Conservation (phyloP, 768 basidiomycete species). For the Termitomyces sp. region DNA sequence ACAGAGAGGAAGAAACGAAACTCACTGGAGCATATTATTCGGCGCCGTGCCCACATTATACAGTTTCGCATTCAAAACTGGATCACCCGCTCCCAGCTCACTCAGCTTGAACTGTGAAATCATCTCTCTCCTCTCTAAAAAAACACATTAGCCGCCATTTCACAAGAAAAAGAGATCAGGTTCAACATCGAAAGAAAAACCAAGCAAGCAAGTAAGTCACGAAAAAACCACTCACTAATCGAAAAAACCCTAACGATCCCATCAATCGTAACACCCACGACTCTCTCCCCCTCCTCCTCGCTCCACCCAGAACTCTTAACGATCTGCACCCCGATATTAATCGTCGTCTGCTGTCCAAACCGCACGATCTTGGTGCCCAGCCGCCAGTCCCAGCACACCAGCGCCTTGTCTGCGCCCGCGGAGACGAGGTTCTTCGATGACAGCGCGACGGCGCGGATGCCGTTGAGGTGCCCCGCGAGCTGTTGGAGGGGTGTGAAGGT, state of each 20-base stretch:
- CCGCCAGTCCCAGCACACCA: constrained; percentile 89
- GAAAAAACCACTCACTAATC: constrained; percentile 54
- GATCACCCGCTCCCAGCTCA: constrained; percentile 67
- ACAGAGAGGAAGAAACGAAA: neutral
- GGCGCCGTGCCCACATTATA: constrained; percentile 76
- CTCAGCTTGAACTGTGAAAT: constrained; percentile 86
- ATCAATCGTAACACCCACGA: constrained; percentile 90
- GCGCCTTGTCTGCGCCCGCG: constrained; percentile 70
- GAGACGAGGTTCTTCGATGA: constrained; percentile 84
- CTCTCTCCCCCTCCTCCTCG: constrained; percentile 65
- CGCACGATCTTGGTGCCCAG: constrained; percentile 84
- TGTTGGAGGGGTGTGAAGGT: constrained; percentile 83
- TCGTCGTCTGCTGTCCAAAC: constrained; percentile 90
- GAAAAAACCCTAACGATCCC: constrained; percentile 89
- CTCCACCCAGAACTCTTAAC: constrained; percentile 39
- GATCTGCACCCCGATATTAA: constrained; percentile 87
- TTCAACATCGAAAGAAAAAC: too few species aligned
- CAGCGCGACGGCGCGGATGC: constrained; percentile 85
- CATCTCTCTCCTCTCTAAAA: constrained; percentile 70
- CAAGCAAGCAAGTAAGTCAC: too few species aligned
- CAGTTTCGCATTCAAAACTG: constrained; percentile 59
- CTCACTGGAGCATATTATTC: constrained; percentile 81
- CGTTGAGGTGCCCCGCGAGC: constrained; percentile 81
- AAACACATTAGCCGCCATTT: neutral
- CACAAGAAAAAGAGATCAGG: neutral